Percentiles rank a stretch among this genome's conserved stretches.
phyloP scores from a whole-genome alignment of 2,329 filamentous ascomycete species.

The Sporothrix globosa region DNA sequence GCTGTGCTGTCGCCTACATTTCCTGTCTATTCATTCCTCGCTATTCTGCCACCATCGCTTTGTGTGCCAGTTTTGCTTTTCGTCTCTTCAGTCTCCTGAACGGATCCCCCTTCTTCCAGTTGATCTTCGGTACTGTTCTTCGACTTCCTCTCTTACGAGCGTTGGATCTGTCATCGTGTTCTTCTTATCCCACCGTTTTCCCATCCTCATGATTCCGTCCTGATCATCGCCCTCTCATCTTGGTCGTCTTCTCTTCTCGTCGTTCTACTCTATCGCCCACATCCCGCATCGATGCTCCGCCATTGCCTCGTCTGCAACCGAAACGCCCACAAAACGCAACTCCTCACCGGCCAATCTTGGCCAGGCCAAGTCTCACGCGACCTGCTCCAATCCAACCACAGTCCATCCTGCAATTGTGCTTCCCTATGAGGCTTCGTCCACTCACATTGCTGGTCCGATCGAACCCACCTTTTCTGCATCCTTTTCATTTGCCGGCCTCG shows the following conservation, averaged over 20 bases:
- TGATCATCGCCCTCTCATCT: neutral
- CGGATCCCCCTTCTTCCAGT: neutral
- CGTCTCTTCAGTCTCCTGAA: neutral
- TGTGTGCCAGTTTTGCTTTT: neutral
- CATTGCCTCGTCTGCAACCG: conserved; percentile 17
- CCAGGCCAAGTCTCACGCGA: conserved; percentile 38
- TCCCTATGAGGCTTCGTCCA: conserved; percentile 20
- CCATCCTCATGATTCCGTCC: too few species aligned
- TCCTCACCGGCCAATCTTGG: conserved; percentile 35
- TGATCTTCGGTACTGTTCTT: neutral
- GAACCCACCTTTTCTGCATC: neutral
- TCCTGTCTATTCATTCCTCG: neutral
- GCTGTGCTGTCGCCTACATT: neutral
- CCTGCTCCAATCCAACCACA: conserved; percentile 27
- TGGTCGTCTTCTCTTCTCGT: neutral
- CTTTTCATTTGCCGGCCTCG: neutral
- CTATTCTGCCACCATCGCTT: neutral
- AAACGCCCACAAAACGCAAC: conserved; percentile 25
- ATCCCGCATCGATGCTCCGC: neutral
- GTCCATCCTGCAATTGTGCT: neutral
- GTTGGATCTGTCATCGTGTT: neutral
- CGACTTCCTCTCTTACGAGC: neutral
- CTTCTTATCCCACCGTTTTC: neutral
- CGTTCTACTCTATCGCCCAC: neutral
- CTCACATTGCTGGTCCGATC: conserved; percentile 1